Conservation (phyloP, 306 rosid species). For the Quercus cerris region DNA sequence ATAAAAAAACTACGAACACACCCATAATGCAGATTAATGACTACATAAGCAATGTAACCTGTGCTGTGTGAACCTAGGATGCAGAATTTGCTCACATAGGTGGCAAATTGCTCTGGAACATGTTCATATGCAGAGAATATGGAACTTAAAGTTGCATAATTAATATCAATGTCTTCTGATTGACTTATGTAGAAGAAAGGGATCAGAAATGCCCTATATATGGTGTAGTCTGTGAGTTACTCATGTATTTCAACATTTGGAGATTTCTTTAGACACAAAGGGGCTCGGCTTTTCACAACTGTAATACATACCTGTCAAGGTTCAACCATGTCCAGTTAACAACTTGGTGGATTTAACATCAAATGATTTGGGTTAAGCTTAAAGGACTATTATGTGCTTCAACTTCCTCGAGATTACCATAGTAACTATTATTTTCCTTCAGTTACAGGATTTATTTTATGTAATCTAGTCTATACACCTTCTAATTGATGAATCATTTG, state of each 20-base stretch:
- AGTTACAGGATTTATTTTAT: background rate
- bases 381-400: background rate
- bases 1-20: too few species aligned
- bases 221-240: background rate
- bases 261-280: slow-evolving; percentile 7
- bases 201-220: background rate
- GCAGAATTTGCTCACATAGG: background rate
- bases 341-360: background rate
- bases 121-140: too few species aligned
- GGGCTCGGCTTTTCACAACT: slow-evolving; percentile 5
- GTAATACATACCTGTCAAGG: background rate
- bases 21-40: background rate
- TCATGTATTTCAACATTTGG: background rate
- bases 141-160: too few species aligned
- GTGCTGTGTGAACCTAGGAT: background rate
- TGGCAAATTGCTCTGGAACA: background rate
- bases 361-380: background rate
- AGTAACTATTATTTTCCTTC: background rate
- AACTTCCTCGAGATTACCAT: background rate
- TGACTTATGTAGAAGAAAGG: background rate
- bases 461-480: background rate
- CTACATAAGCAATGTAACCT: background rate
- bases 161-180: background rate
- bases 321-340: background rate
- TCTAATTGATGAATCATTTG: background rate